Base-by-base conservation (phyloP, 108 stramenopile species). In the Nitzschia sp. region DNA sequence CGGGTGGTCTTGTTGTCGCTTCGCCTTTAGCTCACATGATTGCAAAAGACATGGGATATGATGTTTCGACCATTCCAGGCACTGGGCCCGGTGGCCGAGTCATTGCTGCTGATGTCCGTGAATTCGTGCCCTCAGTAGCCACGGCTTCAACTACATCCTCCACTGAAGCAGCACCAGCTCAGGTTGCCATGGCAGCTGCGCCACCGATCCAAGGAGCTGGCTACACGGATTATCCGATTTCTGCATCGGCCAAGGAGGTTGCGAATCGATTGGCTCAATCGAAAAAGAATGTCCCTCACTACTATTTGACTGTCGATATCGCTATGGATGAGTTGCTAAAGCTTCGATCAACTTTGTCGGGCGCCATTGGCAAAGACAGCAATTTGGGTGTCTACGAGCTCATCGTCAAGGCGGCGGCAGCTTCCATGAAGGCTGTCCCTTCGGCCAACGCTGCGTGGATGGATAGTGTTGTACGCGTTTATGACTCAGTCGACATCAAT, bases 371-470 rank as follows among this genome's bases (percentile, higher is more conserved):
- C 15, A 79, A 82, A 38, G 96, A 89, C 34, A 79, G 83, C 34
- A 91, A 85, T 33, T 88, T 98, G 3, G 95, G 95, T 15, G 97
- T 98, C 26, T 98, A 99, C 73, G 99, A 99, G 67, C 68, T 99
- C 50, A 81, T 99, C 52, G 92, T 99, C 79, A 96, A 96, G 76
- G 94, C 96, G 4, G 93, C 96, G 25, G 98, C 97, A 29, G 64
- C 95, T 69, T 97, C 98, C 4, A 88, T 99, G 66, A 81, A 97
- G 45, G 98, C 97, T 72, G 95, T 98, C 9, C 98, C 98, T 5
- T 87, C 93, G 53, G 93, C 91, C 31, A 99, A 99, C 78, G 86
- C 85, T 17, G 73, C 84, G 9, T 83, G 74, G 70, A 75, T 73
- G 77, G 76, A 80, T 8, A 71, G 69, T 63, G 60, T 67, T 17